These are phyloP conservation scores for Yamadazyma paraphyllophila DNA, from an alignment of 805 yeast species.

Conservation along the genomic window DNA sequence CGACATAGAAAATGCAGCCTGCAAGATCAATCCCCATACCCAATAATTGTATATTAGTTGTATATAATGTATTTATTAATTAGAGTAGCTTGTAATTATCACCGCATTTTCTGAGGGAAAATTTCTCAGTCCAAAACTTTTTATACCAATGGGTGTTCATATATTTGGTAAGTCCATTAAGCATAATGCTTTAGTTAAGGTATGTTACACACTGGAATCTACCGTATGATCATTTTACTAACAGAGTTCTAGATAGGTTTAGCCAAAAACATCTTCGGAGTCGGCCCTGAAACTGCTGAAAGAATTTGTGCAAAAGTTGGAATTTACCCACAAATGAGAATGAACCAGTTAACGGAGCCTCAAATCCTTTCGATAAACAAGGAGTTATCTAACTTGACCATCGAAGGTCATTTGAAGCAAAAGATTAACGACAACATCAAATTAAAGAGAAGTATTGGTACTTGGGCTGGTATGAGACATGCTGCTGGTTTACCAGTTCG, in stretches of 20 bases:
- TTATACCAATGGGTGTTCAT: slow-evolving; percentile 41
- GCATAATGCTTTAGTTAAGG: slow-evolving; percentile 39
- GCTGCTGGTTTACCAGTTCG: slow-evolving; percentile 62
- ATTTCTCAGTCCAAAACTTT: slow-evolving; percentile 8
- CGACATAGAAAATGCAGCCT: slow-evolving; percentile 41
- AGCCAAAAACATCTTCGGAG: slow-evolving; percentile 79
- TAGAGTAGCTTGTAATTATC: neutral
- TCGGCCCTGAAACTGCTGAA: slow-evolving; percentile 73
- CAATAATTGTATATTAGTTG: slow-evolving; percentile 4
- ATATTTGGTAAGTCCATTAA: slow-evolving; percentile 45
- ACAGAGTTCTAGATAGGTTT: slow-evolving; percentile 50
- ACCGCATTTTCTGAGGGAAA: slow-evolving; percentile 1
- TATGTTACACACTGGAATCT: slow-evolving; percentile 14
- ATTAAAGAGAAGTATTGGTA: slow-evolving; percentile 76
- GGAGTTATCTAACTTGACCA: slow-evolving; percentile 77
- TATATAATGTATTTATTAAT: neutral
- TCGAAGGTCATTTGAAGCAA: slow-evolving; percentile 78
- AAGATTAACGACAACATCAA: slow-evolving; percentile 74
- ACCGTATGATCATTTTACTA: slow-evolving; percentile 12
- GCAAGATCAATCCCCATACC: neutral
- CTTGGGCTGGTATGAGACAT: slow-evolving; percentile 87
- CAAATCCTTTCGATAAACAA: slow-evolving; percentile 84
- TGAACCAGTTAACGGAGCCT: slow-evolving; percentile 88
- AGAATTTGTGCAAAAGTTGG: slow-evolving; percentile 84
- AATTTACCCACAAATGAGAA: slow-evolving; percentile 88